Percentiles rank a stretch among this genome's conserved stretches.
Conservation (phyloP, 306 rosid genomes). For the Ochetophila trinervis region DNA sequence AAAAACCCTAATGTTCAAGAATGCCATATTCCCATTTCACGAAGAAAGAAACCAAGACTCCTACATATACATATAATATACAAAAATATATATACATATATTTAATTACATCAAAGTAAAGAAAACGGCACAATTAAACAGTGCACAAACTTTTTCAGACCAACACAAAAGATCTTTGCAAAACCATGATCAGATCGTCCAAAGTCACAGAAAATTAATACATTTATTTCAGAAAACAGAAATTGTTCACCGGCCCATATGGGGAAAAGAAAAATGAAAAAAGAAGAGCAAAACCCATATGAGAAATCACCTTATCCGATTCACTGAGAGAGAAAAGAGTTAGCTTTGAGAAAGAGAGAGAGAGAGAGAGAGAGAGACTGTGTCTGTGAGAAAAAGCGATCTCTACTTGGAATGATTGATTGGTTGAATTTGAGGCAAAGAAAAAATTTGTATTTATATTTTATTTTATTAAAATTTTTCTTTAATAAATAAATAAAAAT, state of each 20-base stretch:
- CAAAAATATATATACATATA: no score
- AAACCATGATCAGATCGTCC: constrained; percentile 1
- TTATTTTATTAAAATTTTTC: not conserved
- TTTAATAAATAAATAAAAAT: not conserved
- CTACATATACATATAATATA: not conserved
- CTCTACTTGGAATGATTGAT: constrained; percentile 56
- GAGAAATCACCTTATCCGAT: constrained; percentile 37
- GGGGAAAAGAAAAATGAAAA: not conserved
- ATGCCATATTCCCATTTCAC: constrained; percentile 29
- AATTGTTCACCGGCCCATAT: constrained; percentile 7
- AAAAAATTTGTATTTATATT: not conserved
- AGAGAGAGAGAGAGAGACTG: constrained; percentile 20
- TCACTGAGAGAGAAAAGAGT: constrained; percentile 19
- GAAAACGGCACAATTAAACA: not conserved
- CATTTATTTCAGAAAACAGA: constrained; percentile 11
- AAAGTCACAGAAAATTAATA: not conserved
- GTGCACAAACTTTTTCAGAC: no score
- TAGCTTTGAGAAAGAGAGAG: constrained; percentile 11
- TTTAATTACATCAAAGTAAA: not conserved
- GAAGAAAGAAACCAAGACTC: constrained; percentile 24
- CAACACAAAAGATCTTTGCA: not conserved
- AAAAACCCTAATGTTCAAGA: constrained; percentile 46
- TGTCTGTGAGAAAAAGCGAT: constrained; percentile 29
- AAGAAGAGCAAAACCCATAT: constrained; percentile 27
- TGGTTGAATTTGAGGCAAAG: constrained; percentile 36